phyloP scores from a whole-genome alignment of 768 basidiomycete species.

The Psilocybe azurescens region DNA sequence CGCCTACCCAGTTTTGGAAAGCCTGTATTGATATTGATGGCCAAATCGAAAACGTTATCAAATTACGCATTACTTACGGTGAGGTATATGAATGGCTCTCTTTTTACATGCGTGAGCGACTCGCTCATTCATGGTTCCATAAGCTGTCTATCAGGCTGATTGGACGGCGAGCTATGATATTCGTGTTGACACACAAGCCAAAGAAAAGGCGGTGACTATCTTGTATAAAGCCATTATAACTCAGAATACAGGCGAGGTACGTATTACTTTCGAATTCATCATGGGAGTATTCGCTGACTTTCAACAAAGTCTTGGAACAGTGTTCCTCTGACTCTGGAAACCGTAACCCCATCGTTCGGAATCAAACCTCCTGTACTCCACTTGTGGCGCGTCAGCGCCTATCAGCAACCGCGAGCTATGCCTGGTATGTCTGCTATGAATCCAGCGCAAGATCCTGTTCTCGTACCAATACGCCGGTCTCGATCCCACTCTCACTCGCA shows the following conservation, averaged over 20 bases:
- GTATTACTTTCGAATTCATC: background rate
- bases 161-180: constrained; percentile 46
- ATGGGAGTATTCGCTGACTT: constrained; percentile 19
- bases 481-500: no score
- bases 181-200: constrained; percentile 40
- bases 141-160: constrained; percentile 24
- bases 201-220: constrained; percentile 35
- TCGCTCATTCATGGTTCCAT: no score
- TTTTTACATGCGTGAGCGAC: background rate
- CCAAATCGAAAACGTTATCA: background rate
- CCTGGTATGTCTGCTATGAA: background rate
- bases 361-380: constrained; percentile 35
- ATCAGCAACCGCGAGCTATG: constrained; percentile 9
- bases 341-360: constrained; percentile 41
- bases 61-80: constrained; percentile 39
- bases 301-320: constrained; percentile 40
- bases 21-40: background rate
- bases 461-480: no score
- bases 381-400: constrained; percentile 35
- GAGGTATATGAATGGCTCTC: background rate
- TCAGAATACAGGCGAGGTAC: constrained; percentile 46
- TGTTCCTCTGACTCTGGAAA: constrained; percentile 43
- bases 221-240: constrained; percentile 45
- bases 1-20: background rate
- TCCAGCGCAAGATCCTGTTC: no score